Evolutionary conservation across 495 filamentous ascomycete genomes (phyloP), one percentile per base, ranked within the genome.

Genomic region (Aspergillus saccharolyticus): DNA sequence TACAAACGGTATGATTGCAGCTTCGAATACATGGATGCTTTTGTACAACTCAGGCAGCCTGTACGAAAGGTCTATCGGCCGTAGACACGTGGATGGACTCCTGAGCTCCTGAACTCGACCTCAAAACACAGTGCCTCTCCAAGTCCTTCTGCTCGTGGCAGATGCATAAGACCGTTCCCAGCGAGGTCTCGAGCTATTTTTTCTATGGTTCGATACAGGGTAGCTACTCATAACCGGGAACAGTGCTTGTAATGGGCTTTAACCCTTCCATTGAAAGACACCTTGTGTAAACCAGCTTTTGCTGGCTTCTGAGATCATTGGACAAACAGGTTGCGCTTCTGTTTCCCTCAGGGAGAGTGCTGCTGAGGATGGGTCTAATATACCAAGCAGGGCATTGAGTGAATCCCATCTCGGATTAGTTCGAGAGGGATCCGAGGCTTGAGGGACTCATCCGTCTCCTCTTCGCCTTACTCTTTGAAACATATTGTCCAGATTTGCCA

Each of bases 41-140:
- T 42, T 60, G 53, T 54, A 55, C 42, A 45, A 55, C 42, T n/a
- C 53, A 39, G 52, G 42, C 42, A 18, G 16, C 12, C 42, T 15
- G n/a, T 24, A 50, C 42, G 28, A 24, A 39, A 46, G 49, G 51
- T 55, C 18, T n/a, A 61, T 42, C 53, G 55, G 54, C 51, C 54
- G 59, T 42, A 52, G 52, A 57, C 59, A 61, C 59, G 59, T 61
- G 59, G 59, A 61, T 48, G 18, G 24, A 54, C 55, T 61, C 25
- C 53, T 57, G 47, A 42, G 22, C 47, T n/a, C 45, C 28, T 30
- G 15, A 28, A 20, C 16, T 50, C 24, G 22, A 20, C 6, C 22
- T 8, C n/a, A 9, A 30, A 50, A 24, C 47, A 30, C 3, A 50
- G 7, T 39, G 21, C 47, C 47, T 50, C 14, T 5, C 33, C 33